Base-by-base conservation (phyloP, 192 early-diverging fungal genomes). In the Helicostylum pulchrum region DNA sequence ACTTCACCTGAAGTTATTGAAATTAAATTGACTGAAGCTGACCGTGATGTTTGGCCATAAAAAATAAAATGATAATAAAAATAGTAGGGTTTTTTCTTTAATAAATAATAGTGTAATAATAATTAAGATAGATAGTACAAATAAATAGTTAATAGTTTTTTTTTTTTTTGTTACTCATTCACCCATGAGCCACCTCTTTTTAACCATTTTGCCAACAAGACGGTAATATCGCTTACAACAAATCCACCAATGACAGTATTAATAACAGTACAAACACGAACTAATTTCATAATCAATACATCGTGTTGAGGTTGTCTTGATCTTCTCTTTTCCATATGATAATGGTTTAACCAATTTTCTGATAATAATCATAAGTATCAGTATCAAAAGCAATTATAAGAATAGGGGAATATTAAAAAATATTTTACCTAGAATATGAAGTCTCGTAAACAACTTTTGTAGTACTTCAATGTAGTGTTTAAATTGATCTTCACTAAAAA, bases 151-250 rank as follows among this genome's bases (percentile, higher is more conserved):
- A 8, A 26, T 53, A 26, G 11, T 26, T 20, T 45, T 30, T 15
- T 7, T 51, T 21, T 19, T 31, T 19, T 15, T 15, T 19, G 6
- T 15, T 56, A 76, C 20, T 76, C 74, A 45, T 61, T 70, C 23
- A 76, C 74, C 74, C 74, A 76, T 49, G 42, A 50, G 14, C 69
- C 62, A 9, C 74, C 69, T 42, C 74, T 44, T 42, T 76, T 76
- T 23, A 76, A 45, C 74, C 74, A 76, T 61, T 76, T 76, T 4
- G 69, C 66, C 12, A 76, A 55, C 20, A 76, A 54, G 21, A 76
- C 49, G 8, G 74, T 66, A 10, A 76, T 34, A 46, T 76, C 74
- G 5, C 62, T 61, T 10, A 76, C 42, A 0, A 71, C 66, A 54
- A 76, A 71, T 6, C 69, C 74, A 30, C 74, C 68, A 23, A 76